Conservation (phyloP, 345 rosid species). For the Citrus sp. region DNA sequence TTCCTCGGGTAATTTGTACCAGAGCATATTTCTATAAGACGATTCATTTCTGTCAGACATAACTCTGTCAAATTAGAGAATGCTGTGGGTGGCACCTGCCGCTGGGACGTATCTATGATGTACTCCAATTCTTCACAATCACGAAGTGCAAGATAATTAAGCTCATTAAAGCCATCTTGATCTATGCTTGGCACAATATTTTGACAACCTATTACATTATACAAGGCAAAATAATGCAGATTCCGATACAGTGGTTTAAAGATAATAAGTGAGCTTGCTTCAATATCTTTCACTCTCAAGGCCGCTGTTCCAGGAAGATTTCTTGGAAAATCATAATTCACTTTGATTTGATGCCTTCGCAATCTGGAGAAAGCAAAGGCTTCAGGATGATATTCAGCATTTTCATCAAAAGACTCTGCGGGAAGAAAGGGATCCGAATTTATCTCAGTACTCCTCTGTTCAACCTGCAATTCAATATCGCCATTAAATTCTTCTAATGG, state of each 20-base stretch:
- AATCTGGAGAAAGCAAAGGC: background rate
- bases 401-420: too few relatives aligned
- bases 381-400: background rate
- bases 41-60: background rate
- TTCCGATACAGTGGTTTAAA: background rate
- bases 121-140: background rate
- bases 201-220: background rate
- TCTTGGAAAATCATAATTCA: background rate
- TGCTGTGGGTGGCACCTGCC: background rate
- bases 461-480: background rate
- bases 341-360: background rate
- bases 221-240: background rate
- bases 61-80: constrained; percentile 11
- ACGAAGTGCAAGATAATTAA: background rate
- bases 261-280: background rate
- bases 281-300: background rate
- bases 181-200: background rate
- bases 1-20: background rate
- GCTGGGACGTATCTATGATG: background rate
- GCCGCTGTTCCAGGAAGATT: too few relatives aligned
- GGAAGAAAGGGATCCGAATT: background rate
- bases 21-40: constrained; percentile 6
- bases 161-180: background rate
- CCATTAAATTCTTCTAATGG: constrained; percentile 2
- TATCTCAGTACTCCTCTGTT: background rate